These are phyloP conservation scores for Primulina tabacum DNA, from an alignment of 257 asterid species.

Conservation along the genomic window DNA sequence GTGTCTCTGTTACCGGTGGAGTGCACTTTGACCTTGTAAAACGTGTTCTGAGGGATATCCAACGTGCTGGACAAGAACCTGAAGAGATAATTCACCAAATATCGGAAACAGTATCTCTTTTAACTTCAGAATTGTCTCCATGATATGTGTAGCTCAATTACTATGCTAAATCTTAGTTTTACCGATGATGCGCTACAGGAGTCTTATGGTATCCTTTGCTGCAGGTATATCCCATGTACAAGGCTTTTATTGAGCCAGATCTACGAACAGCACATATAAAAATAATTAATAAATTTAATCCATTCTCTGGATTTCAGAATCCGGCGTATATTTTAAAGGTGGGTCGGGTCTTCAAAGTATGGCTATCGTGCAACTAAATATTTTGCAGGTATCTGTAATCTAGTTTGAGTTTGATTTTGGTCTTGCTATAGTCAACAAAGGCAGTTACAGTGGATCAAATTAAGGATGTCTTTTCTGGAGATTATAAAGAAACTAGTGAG, in stretches of 20 bases:
- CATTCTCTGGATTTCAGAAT: slow-evolving; percentile 97
- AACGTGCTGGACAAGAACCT: slow-evolving; percentile 98
- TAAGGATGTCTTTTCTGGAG: slow-evolving; percentile 64
- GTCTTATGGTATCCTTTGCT: slow-evolving; percentile 22
- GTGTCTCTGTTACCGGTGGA: slow-evolving; percentile 99
- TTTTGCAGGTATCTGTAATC: slow-evolving; percentile 17
- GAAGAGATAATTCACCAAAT: slow-evolving; percentile 98
- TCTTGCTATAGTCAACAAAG: slow-evolving; percentile 63
- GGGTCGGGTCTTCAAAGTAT: slow-evolving; percentile 26
- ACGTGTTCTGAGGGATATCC: slow-evolving; percentile 95
- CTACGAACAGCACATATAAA: slow-evolving; percentile 95
- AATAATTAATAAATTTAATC: slow-evolving; percentile 86
- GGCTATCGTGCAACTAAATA: slow-evolving; percentile 14
- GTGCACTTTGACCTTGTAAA: slow-evolving; percentile 97
- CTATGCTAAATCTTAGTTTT: slow-evolving; percentile 10
- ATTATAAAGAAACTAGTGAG: slow-evolving; percentile 62
- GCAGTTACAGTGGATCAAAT: slow-evolving; percentile 67
- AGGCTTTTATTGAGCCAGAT: slow-evolving; percentile 97
- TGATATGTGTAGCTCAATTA: slow-evolving; percentile 16
- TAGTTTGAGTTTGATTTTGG: slow-evolving; percentile 26
- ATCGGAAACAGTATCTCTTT: slow-evolving; percentile 72
- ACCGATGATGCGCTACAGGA: slow-evolving; percentile 15
- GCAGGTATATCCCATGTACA: slow-evolving; percentile 99
- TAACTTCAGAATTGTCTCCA: slow-evolving; percentile 9
- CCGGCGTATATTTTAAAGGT: slow-evolving; percentile 93